A percentile compares a stretch with the other conserved stretches of the same genome.
Conservation (phyloP, 257 asterid genomes). For the Plantago major region DNA sequence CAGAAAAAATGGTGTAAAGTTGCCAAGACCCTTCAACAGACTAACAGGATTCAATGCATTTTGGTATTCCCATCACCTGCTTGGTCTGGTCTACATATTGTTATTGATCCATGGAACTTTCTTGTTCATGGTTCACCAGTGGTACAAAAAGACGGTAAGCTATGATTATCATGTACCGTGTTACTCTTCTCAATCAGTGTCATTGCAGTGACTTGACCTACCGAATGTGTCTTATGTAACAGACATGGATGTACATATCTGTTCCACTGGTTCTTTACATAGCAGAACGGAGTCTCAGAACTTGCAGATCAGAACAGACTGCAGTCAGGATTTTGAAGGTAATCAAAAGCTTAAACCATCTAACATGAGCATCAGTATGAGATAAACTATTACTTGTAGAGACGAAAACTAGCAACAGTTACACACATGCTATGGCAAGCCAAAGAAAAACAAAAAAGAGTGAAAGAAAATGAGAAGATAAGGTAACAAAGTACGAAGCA, state of each 20-base stretch:
- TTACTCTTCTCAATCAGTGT: neutral
- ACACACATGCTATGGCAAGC: too few relatives aligned
- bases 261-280: conserved; percentile 65
- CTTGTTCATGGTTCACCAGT: conserved; percentile 64
- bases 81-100: conserved; percentile 64
- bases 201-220: conserved; percentile 2
- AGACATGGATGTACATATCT: conserved; percentile 93
- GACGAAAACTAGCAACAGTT: neutral
- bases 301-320: conserved; percentile 73
- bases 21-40: conserved; percentile 64
- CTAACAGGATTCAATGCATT: conserved; percentile 89
- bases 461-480: too few relatives aligned
- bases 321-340: conserved; percentile 82
- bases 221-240: conserved; percentile 18
- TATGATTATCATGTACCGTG: neutral
- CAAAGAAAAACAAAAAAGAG: too few relatives aligned
- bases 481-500: neutral
- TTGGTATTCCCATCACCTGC: conserved; percentile 96
- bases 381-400: neutral
- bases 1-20: conserved; percentile 55
- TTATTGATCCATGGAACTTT: conserved; percentile 68
- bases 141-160: conserved; percentile 79
- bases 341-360: conserved; percentile 13
- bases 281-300: conserved; percentile 78
- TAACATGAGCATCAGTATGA: neutral